Base-by-base conservation (phyloP, 202 grass and related monocot genomes). In the Panicum virgatum region DNA sequence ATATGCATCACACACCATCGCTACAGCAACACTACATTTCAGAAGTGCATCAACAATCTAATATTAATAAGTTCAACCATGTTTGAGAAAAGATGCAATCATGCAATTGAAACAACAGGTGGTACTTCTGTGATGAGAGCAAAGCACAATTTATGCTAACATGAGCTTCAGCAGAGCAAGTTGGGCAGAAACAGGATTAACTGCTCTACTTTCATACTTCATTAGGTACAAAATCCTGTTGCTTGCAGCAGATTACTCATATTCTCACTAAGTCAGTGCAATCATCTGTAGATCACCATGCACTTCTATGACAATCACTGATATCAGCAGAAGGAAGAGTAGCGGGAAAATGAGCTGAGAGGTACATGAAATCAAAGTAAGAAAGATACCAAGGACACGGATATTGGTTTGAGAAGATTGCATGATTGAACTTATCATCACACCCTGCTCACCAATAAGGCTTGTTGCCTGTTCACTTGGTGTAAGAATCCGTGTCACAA, bases 401-500 rank as follows among this genome's bases (percentile, higher is more conserved):
- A 90, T 85, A 78, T 77, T 64, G 25, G 91, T 80, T 74, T 85
- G 79, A 73, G 85, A 88, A 86, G 91, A 79, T 73, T 88, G 59
- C 80, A 84, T 81, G 44, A 93, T 88, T 74, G 72, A 88, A 77
- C 80, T 86, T 81, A 93, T 93, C n/a, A 84, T 57, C 13, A 80
- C 83, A 81, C 80, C 88, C 7, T 88, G 82, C 56, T 83, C 81
- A 9, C 88, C 83, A 70, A 88, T 90, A 72, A 93, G 79, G 80
- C 75, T 90, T 77, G 52, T 83, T 57, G 83, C 88, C 72, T 93
- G 91, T 69, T 89, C 74, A 81, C 80, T 79, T 78, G 88, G 82
- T 76, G 70, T 71, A 73, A 93, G 80, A 71, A 93, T 80, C 27
- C 71, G 66, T 43, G 66, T 73, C 53, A 85, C 59, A 60, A 84